phyloP scores from a whole-genome alignment of 2,329 filamentous ascomycete species.

The Talaromyces sp. region DNA sequence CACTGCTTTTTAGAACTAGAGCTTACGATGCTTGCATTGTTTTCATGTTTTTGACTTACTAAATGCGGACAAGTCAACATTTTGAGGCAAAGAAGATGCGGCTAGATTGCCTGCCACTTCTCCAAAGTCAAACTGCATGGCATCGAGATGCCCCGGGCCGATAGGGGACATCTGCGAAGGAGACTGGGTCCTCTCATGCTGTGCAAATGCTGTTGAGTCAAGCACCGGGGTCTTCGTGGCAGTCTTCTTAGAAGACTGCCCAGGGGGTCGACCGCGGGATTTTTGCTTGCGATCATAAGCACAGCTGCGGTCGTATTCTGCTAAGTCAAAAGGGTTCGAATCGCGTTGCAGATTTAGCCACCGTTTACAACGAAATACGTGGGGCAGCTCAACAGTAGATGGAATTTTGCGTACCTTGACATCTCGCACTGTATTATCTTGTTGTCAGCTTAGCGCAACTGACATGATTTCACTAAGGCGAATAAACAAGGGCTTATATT shows the following conservation, averaged over 20 bases:
- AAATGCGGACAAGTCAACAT: not conserved
- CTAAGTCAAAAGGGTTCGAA: not conserved
- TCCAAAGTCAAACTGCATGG: not conserved
- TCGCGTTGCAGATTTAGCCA: not conserved
- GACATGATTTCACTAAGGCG: not conserved
- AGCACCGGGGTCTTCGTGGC: not conserved
- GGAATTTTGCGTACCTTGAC: not conserved
- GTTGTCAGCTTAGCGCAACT: not conserved
- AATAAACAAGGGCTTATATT: not conserved
- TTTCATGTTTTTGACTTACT: not conserved
- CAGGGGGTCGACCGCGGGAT: not conserved
- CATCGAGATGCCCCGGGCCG: not conserved
- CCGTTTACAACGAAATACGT: not conserved
- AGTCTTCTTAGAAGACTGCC: not conserved
- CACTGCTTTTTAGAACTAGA: not conserved
- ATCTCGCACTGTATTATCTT: not conserved
- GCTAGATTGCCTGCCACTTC: not conserved
- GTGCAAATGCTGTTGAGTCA: not conserved
- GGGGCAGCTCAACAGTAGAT: not conserved
- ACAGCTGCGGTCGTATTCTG: constrained; percentile 6
- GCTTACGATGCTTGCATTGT: not conserved
- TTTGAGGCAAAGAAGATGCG: not conserved
- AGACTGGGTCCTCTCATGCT: not conserved
- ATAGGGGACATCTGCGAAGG: not conserved
- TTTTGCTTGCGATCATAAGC: constrained; percentile 9